These are phyloP conservation scores for Fusarium sambucinum DNA, from an alignment of 2,329 filamentous ascomycete genomes.

Conservation along the genomic window DNA sequence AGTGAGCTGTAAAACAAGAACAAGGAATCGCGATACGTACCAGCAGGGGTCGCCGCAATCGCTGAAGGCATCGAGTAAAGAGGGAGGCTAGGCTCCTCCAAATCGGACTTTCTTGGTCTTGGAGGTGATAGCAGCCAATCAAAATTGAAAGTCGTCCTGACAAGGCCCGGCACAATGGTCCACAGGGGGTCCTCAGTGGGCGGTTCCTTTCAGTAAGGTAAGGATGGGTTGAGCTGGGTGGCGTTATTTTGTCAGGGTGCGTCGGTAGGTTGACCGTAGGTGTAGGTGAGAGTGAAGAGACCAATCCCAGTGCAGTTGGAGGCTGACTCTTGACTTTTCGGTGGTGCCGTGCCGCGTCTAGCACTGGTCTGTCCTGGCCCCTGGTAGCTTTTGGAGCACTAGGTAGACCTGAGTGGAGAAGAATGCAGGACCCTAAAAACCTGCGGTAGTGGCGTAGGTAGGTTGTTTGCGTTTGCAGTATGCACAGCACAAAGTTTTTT, in stretches of 20 bases:
- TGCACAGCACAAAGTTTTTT: constrained; percentile 21
- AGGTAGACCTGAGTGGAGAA: constrained; percentile 24
- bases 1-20: constrained; percentile 38
- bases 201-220: constrained; percentile 4
- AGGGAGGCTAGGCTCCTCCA: constrained; percentile 41
- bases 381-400: background rate
- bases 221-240: constrained; percentile 15
- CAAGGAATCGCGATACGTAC: constrained; percentile 43
- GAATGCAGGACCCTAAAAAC: constrained; percentile 42
- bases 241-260: constrained; percentile 32
- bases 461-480: background rate
- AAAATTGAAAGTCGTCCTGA: constrained; percentile 36
- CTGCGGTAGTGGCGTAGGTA: constrained; percentile 30
- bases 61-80: constrained; percentile 49
- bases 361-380: background rate
- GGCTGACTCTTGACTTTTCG: constrained; percentile 31
- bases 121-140: constrained; percentile 28
- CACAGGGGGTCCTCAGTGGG: constrained; percentile 43
- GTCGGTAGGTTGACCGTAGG: constrained; percentile 28
- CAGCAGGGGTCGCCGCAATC: constrained; percentile 47
- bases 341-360: constrained; percentile 38
- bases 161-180: constrained; percentile 46
- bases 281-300: constrained; percentile 11
- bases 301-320: constrained; percentile 33
- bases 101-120: constrained; percentile 38